A percentile compares a stretch with the other conserved stretches of the same genome.
These are phyloP conservation scores for Tarenaya hassleriana DNA, from an alignment of 345 rosid genomes.

Conservation along the genomic window DNA sequence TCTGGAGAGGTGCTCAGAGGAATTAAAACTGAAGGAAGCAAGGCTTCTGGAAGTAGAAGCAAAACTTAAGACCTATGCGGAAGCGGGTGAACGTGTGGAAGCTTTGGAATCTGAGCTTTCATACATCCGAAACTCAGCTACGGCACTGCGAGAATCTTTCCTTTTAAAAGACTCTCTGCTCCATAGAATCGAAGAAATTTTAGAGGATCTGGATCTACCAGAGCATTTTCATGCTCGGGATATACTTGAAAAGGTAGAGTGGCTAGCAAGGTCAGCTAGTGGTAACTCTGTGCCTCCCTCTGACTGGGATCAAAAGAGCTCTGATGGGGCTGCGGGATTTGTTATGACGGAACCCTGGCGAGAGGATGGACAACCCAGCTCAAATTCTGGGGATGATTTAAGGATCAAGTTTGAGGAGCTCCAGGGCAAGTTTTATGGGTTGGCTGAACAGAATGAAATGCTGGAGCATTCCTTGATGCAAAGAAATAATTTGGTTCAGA, in stretches of 20 bases:
- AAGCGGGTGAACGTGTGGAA: slow-evolving; percentile 90
- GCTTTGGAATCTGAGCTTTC: slow-evolving; percentile 97
- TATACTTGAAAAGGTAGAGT: slow-evolving; percentile 85
- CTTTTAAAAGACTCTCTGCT: slow-evolving; percentile 92
- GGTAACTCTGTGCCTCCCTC: slow-evolving; percentile 47
- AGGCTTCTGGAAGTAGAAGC: slow-evolving; percentile 64
- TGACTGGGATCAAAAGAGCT: slow-evolving; percentile 73
- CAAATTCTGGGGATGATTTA: slow-evolving; percentile 59
- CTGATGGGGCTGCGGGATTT: slow-evolving; percentile 60
- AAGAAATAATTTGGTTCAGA: slow-evolving; percentile 76
- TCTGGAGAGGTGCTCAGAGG: slow-evolving; percentile 68
- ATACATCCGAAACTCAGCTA: slow-evolving; percentile 94
- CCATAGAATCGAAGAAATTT: slow-evolving; percentile 86
- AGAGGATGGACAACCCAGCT: slow-evolving; percentile 56
- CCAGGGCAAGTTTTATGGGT: slow-evolving; percentile 77
- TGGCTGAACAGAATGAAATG: slow-evolving; percentile 99
- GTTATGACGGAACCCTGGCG: slow-evolving; percentile 64
- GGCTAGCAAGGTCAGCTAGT: slow-evolving; percentile 73
- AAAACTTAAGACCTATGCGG: slow-evolving; percentile 62
- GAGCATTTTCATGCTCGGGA: slow-evolving; percentile 86
- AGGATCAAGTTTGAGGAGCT: slow-evolving; percentile 85
- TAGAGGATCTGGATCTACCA: slow-evolving; percentile 87
- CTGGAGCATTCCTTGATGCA: slow-evolving; percentile 92
- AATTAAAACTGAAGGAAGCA: slow-evolving; percentile 63
- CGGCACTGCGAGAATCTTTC: slow-evolving; percentile 88